Base-by-base conservation (phyloP, 805 yeast species). In the Yarrowia hollandica region DNA sequence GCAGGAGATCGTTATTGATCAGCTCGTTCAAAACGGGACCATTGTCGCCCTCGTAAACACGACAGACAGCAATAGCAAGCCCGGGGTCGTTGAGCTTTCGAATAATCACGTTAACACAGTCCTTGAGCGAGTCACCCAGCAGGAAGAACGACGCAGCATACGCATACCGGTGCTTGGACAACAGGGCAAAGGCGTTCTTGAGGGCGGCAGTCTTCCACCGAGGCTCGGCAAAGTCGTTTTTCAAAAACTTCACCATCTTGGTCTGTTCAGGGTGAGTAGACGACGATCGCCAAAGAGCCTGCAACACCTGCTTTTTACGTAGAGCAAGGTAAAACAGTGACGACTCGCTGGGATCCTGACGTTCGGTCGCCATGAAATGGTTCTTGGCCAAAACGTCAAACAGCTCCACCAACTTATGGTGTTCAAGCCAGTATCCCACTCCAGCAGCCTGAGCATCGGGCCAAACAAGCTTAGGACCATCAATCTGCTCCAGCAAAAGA, bases 121-220 rank as follows among this genome's bases (percentile, higher is more conserved):
- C 98, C 59, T 80, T 80, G 12, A 89, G 72, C 0, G 90, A 76
- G 54, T 79, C 90, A 0, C 88, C 96, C 11, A 92, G 75, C 31
- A 92, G 71, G 71, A 92, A 92, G 69, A 94, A 91, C 19, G 85
- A 83, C 0, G 97, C 97, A 0, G 97, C 96, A 71, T 90, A 95
- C 69, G 80, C 74, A 67, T 79, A 88, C 38, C 98, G 75, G 70
- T 91, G 99, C 67, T 90, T 90, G 62, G 97, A 88, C 63, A 94
- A 71, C 39, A 92, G 74, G 0, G 89, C 98, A 75, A 82, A 92
- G 0, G 98, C 98, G 72, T 92, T 92, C 67, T 94, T 94, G 66
- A 83, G 71, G 0, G 98, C 97, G 1, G 97, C 97, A 0, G 88
- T 77, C 64, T 77, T 81, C 97, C 97, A 91, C 54, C 97, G 76